Evolutionary conservation across 169 alveolate species (phyloP).

Genomic region (Toxoplasma gondii): DNA sequence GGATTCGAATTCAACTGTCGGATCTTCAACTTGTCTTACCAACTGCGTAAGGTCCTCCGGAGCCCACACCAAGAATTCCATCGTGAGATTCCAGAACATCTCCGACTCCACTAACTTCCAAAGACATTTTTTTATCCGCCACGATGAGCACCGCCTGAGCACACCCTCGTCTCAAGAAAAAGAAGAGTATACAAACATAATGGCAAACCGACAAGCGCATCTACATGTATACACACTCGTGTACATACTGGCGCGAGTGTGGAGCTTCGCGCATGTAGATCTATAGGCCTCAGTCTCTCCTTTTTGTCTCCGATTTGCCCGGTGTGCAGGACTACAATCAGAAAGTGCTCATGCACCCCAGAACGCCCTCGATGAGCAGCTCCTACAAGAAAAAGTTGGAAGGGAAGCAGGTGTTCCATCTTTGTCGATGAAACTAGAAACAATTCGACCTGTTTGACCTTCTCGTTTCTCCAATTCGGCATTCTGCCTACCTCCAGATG

Average conservation of each 20-base stretch:
- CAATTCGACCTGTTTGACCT: not conserved
- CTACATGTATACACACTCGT: not conserved
- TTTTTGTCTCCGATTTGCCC: too few relatives aligned
- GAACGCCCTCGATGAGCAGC: too few relatives aligned
- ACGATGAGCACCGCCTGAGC: conserved; percentile 81
- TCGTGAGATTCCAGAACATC: conserved; percentile 85
- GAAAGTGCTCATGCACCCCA: too few relatives aligned
- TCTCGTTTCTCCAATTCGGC: not conserved
- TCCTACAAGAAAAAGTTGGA: too few relatives aligned
- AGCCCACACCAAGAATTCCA: conserved; percentile 85
- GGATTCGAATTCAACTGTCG: too few relatives aligned
- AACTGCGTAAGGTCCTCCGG: conserved; percentile 87
- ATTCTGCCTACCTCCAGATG: conserved; percentile 72
- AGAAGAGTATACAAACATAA: too few relatives aligned
- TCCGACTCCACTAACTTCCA: conserved; percentile 84
- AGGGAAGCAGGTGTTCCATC: not conserved
- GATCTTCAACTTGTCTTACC: conserved; percentile 21
- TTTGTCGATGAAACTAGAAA: not conserved
- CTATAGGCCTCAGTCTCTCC: too few relatives aligned
- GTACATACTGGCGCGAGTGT: too few relatives aligned
- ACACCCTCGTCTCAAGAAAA: not conserved
- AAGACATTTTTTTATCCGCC: conserved; percentile 79
- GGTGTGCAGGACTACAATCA: too few relatives aligned
- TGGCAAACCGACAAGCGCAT: too few relatives aligned
- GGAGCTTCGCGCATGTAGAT: too few relatives aligned